Conservation (phyloP, 768 basidiomycete species). For the Pisolithus albus region DNA sequence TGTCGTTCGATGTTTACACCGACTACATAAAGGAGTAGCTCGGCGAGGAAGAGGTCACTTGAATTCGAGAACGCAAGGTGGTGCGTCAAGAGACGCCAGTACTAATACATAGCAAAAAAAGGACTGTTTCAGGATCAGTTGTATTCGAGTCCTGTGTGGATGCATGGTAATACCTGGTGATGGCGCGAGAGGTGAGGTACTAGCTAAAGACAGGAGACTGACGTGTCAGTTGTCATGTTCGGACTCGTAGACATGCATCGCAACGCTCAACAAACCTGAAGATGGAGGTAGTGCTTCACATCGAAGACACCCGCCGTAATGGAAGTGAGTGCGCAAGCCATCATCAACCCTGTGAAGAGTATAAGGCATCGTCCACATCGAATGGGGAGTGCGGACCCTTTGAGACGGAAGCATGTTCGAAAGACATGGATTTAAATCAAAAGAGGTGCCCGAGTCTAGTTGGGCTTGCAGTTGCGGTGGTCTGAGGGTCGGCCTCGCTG, state of each 20-base stretch:
- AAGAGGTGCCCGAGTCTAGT: neutral
- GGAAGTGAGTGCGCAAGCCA: slow-evolving; percentile 64
- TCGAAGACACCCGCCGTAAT: slow-evolving; percentile 73
- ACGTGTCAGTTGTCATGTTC: slow-evolving; percentile 1
- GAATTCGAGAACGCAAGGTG: slow-evolving; percentile 78
- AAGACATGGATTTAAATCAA: slow-evolving; percentile 47
- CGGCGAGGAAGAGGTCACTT: slow-evolving; percentile 74
- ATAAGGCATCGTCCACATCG: neutral
- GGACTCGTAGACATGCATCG: neutral
- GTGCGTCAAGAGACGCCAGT: slow-evolving; percentile 75
- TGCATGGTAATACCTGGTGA: slow-evolving; percentile 57
- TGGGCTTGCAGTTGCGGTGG: neutral
- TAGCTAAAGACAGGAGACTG: slow-evolving; percentile 38
- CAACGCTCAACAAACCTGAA: slow-evolving; percentile 50
- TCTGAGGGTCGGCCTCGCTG: too few relatives aligned
- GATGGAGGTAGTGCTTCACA: slow-evolving; percentile 81
- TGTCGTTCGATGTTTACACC: slow-evolving; percentile 71
- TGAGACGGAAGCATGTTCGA: slow-evolving; percentile 76
- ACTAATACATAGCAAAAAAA: slow-evolving; percentile 40
- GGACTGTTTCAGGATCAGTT: slow-evolving; percentile 28
- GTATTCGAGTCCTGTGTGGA: slow-evolving; percentile 7
- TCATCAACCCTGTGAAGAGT: slow-evolving; percentile 58
- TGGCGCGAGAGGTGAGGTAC: slow-evolving; percentile 86
- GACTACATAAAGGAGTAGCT: slow-evolving; percentile 66
- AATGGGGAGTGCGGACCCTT: slow-evolving; percentile 46